phyloP scores from a whole-genome alignment of 805 yeast genomes.

The Barnettozyma sucrosica region DNA sequence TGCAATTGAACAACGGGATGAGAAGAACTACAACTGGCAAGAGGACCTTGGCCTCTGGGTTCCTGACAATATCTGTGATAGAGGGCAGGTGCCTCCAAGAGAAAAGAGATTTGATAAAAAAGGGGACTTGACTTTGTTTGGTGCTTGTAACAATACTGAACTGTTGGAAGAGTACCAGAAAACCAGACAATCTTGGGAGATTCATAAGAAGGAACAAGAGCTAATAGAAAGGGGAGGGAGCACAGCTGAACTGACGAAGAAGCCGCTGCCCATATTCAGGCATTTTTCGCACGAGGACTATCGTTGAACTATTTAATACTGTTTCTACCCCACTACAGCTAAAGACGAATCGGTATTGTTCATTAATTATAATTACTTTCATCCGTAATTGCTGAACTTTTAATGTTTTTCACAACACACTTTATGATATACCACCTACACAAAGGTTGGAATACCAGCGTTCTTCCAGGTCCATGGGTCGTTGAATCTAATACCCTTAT shows the following conservation, averaged over 20 bases:
- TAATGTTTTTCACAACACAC: neutral
- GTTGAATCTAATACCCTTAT: slow-evolving; percentile 73
- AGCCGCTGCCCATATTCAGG: slow-evolving; percentile 36
- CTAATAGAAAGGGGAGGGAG: slow-evolving; percentile 21
- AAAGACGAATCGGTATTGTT: neutral
- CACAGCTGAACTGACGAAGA: slow-evolving; percentile 13
- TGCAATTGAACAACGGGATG: slow-evolving; percentile 8
- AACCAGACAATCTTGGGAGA: slow-evolving; percentile 25
- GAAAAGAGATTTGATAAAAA: slow-evolving; percentile 23
- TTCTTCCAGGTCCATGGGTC: slow-evolving; percentile 48
- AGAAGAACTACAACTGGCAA: slow-evolving; percentile 33
- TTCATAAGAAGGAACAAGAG: slow-evolving; percentile 25
- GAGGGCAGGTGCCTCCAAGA: slow-evolving; percentile 23
- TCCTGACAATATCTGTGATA: slow-evolving; percentile 34
- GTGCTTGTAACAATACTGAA: slow-evolving; percentile 34
- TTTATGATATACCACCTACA: slow-evolving; percentile 7
- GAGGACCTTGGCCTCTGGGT: slow-evolving; percentile 43
- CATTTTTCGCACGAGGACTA: slow-evolving; percentile 15
- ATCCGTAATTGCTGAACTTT: neutral
- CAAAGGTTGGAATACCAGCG: slow-evolving; percentile 25
- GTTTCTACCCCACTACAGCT: no score
- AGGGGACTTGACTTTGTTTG: slow-evolving; percentile 29
- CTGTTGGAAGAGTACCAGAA: slow-evolving; percentile 36
- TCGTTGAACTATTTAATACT: slow-evolving; percentile 3
- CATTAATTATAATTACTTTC: neutral